Base-by-base conservation (phyloP, 306 rosid species). In the Fragaria ananassa region DNA sequence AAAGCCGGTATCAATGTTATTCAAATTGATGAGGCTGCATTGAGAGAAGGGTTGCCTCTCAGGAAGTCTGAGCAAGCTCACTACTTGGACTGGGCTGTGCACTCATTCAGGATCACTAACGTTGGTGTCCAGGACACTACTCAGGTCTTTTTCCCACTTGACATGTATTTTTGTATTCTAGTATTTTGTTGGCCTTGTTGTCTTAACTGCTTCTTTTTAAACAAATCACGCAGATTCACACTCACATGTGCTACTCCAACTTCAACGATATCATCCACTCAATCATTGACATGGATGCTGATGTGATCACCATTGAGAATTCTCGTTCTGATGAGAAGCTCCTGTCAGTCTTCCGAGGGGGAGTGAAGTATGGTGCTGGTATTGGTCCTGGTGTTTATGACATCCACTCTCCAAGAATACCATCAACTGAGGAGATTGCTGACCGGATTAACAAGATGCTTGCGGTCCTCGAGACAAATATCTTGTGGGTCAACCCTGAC, bases 221-320 rank as follows among this genome's bases (percentile, higher is more conserved):
- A 71, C 62, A 62, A 58, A 31, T 57, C 70, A 70, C 70, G 74
- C 96, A 93, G 98, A 91, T 93, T 82, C 98, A 93, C 88, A 93
- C 98, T 27, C 98, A 93, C 91, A 93, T 93, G 98, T 93, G 98
- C 86, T 93, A 93, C 82, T 93, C 98, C 15, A 85, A 93, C 97
- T 93, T 93, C 83, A 93, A 93, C 70, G 97, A 93, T 88, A 93
- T 93, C 74, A 93, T 93, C 84, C 97, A 93, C 86, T 93, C 97
- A 0, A 93, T 93, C 81, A 93, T 93, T 5, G 84, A 93, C 50
- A 93, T 93, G 97, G 97, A 93, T 71, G 97, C 97, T 10, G 97
- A 93, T 53, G 97, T 93, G 60, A 93, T 93, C 86, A 93, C 97
- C 76, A 93, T 93, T 56, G 97, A 93, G 94, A 93, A 93, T 84